A percentile compares a stretch with the other conserved stretches of the same genome.
Evolutionary conservation across 768 basidiomycete species (phyloP).

Genomic region (Auriscalpium microsporum): DNA sequence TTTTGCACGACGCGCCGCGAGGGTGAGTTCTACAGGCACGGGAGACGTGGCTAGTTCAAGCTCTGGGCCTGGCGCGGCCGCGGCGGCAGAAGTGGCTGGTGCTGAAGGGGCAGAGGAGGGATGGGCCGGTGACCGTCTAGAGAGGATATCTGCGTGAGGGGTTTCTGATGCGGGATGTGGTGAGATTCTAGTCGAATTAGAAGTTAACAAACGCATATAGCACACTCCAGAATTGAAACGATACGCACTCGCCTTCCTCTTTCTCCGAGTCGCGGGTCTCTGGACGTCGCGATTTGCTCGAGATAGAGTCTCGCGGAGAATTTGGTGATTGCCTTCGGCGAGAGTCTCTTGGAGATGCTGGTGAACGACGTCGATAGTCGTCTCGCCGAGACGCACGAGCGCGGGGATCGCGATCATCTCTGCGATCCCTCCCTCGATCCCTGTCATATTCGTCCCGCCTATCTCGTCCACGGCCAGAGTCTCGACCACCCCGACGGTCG

Average conservation of each 20-base stretch:
- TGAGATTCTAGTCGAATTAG: slow-evolving; percentile 46
- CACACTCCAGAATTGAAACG: slow-evolving; percentile 11
- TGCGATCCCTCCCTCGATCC: slow-evolving; percentile 18
- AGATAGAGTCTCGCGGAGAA: slow-evolving; percentile 3
- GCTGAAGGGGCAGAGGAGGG: slow-evolving; percentile 8
- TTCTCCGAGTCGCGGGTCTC: slow-evolving; percentile 43
- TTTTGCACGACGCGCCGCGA: slow-evolving; percentile 59
- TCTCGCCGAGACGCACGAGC: neutral
- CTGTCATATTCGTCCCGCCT: slow-evolving; percentile 30
- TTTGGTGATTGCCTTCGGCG: slow-evolving; percentile 10
- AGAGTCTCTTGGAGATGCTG: neutral
- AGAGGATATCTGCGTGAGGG: slow-evolving; percentile 4
- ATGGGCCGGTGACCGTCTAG: slow-evolving; percentile 1
- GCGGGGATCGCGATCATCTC: slow-evolving; percentile 8
- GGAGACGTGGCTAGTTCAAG: slow-evolving; percentile 40
- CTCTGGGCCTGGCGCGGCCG: slow-evolving; percentile 33
- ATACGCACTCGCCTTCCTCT: slow-evolving; percentile 94
- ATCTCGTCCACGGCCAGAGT: slow-evolving; percentile 22
- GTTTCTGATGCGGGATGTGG: slow-evolving; percentile 31
- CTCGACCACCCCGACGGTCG: slow-evolving; percentile 19
- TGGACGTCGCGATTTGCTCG: slow-evolving; percentile 12
- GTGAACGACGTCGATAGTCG: slow-evolving; percentile 5
- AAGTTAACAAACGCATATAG: slow-evolving; percentile 6
- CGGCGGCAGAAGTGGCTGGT: slow-evolving; percentile 13
- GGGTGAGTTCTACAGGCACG: slow-evolving; percentile 47